These are phyloP conservation scores for Ganoderma resinaceum DNA, from an alignment of 1,284 basidiomycete genomes.

Conservation along the genomic window DNA sequence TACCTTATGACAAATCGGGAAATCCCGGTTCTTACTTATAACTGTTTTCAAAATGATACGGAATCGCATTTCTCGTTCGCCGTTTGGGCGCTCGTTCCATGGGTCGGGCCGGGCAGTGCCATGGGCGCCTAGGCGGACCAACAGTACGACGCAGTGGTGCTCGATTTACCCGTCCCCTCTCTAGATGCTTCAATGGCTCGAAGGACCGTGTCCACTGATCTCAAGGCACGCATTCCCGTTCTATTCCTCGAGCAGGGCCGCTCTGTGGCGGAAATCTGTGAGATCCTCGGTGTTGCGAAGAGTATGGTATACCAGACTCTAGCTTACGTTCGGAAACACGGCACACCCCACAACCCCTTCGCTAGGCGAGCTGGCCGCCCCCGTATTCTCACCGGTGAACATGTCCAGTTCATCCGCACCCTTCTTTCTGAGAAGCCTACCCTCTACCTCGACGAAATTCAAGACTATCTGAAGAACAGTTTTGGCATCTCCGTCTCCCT, in stretches of 20 bases:
- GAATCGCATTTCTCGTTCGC: neutral
- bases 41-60: neutral
- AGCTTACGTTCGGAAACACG: neutral
- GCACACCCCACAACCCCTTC: neutral
- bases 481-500: no score
- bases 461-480: neutral
- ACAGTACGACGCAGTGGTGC: no score
- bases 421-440: neutral
- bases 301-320: neutral
- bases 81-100: neutral
- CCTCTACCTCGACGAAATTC: neutral
- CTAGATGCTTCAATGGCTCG: neutral
- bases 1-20: no score
- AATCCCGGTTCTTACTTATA: no score
- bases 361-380: no score
- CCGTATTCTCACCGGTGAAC: neutral
- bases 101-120: neutral
- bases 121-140: neutral
- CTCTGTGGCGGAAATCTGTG: neutral
- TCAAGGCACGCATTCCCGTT: neutral
- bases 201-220: neutral
- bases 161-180: no score
- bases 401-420: neutral
- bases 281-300: neutral
- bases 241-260: neutral